phyloP scores from a whole-genome alignment of 1,139 yeast genomes.

The Zygoascus meyerae region DNA sequence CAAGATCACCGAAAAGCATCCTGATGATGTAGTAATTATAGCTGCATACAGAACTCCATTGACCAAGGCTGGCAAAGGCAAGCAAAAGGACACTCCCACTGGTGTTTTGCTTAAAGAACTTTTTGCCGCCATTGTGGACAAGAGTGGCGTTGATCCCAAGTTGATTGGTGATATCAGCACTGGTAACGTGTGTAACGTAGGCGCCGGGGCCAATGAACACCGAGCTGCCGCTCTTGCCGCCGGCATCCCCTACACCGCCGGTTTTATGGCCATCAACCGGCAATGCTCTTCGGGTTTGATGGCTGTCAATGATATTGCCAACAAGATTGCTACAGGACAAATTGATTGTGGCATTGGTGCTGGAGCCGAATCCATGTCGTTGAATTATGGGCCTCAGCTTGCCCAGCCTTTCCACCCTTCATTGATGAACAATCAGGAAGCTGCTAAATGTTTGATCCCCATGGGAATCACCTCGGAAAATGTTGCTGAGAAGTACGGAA shows the following conservation, averaged over 20 bases:
- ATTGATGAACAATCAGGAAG: conserved; percentile 40
- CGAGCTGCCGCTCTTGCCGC: conserved; percentile 72
- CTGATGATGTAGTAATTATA: conserved; percentile 82
- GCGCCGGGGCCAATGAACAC: conserved; percentile 91
- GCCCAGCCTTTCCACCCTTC: conserved; percentile 57
- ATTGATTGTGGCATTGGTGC: conserved; percentile 86
- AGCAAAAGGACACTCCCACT: conserved; percentile 67
- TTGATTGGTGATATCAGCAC: conserved; percentile 76
- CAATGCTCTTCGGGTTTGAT: conserved; percentile 93
- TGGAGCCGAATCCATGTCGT: conserved; percentile 91
- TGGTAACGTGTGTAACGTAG: conserved; percentile 84
- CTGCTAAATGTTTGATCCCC: conserved; percentile 66
- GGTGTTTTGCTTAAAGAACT: conserved; percentile 68
- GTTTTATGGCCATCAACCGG: conserved; percentile 81
- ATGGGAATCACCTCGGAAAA: conserved; percentile 92
- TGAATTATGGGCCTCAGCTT: conserved; percentile 71
- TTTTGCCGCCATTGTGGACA: conserved; percentile 54
- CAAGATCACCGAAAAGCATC: conserved; percentile 51
- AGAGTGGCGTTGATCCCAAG: conserved; percentile 54
- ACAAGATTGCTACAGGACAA: conserved; percentile 80
- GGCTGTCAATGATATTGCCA: conserved; percentile 85
- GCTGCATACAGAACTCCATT: conserved; percentile 88
- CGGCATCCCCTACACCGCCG: conserved; percentile 64
- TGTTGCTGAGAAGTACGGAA: conserved; percentile 46
- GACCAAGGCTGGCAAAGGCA: conserved; percentile 80